These are phyloP conservation scores for Helicostylum pulchrum DNA, from an alignment of 192 early-diverging fungal genomes.

Conservation along the genomic window DNA sequence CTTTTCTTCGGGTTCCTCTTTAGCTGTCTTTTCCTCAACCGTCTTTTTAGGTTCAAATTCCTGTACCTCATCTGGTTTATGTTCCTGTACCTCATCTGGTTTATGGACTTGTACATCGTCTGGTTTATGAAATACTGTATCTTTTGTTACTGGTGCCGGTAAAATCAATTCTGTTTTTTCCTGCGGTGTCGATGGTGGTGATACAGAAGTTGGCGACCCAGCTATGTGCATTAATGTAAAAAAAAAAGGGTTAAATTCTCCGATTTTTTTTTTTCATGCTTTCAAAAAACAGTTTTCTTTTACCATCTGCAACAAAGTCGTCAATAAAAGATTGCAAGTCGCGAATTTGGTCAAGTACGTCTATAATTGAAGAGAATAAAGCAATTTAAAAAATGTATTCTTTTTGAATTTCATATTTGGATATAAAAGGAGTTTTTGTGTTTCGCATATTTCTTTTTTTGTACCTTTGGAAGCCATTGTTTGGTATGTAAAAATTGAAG, in stretches of 20 bases:
- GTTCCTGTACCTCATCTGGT: background rate
- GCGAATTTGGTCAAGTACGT: conserved; percentile 22
- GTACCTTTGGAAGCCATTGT: too few species aligned
- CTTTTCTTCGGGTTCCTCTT: conserved; percentile 10
- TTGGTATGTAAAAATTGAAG: too few species aligned
- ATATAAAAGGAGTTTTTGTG: too few species aligned
- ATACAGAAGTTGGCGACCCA: background rate
- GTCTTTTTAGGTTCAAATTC: background rate
- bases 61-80: background rate
- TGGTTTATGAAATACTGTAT: conserved; percentile 2
- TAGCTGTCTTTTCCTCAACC: background rate
- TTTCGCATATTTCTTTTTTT: too few species aligned
- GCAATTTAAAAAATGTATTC: too few species aligned
- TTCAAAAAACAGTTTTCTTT: background rate
- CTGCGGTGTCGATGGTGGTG: background rate
- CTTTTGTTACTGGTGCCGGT: background rate
- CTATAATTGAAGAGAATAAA: background rate
- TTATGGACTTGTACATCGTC: background rate
- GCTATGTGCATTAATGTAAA: background rate
- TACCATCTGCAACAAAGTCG: conserved; percentile 21
- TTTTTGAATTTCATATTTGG: too few species aligned
- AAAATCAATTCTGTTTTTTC: background rate
- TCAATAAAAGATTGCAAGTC: conserved; percentile 33
- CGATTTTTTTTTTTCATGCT: background rate
- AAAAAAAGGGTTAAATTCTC: conserved; percentile 7